phyloP scores from a whole-genome alignment of 768 basidiomycete genomes.

The Multifurca ochricompacta region DNA sequence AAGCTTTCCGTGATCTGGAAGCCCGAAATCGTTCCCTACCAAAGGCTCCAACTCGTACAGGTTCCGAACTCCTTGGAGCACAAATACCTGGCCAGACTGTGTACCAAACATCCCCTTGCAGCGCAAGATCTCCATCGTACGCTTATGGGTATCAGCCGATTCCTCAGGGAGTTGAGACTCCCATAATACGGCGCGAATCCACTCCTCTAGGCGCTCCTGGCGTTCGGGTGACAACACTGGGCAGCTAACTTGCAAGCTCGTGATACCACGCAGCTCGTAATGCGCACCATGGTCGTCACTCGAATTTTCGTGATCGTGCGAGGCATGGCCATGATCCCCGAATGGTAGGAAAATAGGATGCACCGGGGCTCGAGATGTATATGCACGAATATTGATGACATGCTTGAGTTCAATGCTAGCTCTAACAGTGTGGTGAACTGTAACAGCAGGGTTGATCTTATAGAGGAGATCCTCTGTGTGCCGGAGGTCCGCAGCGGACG shows the following conservation, averaged over 20 bases:
- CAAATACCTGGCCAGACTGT: constrained; percentile 47
- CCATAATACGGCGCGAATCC: constrained; percentile 83
- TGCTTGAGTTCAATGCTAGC: constrained; percentile 65
- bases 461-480: constrained; percentile 55
- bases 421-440: constrained; percentile 63
- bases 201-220: constrained; percentile 56
- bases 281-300: constrained; percentile 33
- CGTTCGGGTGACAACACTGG: constrained; percentile 46
- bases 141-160: constrained; percentile 7
- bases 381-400: constrained; percentile 80
- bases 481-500: constrained; percentile 36
- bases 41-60: constrained; percentile 66
- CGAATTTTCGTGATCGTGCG: constrained; percentile 22
- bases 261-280: constrained; percentile 75
- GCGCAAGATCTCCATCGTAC: constrained; percentile 56
- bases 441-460: constrained; percentile 72
- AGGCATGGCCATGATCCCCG: constrained; percentile 30
- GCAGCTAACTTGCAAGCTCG: constrained; percentile 65
- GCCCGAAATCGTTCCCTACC: constrained; percentile 35
- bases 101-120: constrained; percentile 78
- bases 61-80: constrained; percentile 87
- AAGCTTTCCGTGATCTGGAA: constrained; percentile 65
- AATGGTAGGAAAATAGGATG: constrained; percentile 18
- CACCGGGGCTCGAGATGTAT: constrained; percentile 42
- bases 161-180: constrained; percentile 46